A percentile compares a stretch with the other conserved stretches of the same genome.
Conservation (phyloP, 148 eudicot genomes). For the Dysphania ambrosioides region DNA sequence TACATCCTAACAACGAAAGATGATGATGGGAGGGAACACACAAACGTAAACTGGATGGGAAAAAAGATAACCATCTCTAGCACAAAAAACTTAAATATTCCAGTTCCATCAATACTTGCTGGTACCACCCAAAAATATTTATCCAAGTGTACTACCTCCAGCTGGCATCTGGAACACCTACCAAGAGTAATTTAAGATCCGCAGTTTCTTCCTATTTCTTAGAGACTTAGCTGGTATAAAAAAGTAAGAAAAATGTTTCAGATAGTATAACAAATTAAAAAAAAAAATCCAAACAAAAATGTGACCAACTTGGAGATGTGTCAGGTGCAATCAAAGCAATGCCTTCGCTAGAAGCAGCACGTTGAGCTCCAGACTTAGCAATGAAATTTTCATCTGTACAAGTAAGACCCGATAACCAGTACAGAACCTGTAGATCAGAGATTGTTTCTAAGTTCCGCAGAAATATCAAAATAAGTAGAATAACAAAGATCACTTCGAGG, state of each 20-base stretch:
- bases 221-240: too few relatives aligned
- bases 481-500: neutral
- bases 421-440: conserved; percentile 67
- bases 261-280: neutral
- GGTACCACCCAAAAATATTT: neutral
- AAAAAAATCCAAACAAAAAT: conserved; percentile 1
- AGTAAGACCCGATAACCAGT: conserved; percentile 93
- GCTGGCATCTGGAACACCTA: neutral
- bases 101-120: neutral
- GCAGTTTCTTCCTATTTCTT: neutral
- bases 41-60: neutral
- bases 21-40: neutral
- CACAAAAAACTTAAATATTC: neutral
- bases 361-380: conserved; percentile 89
- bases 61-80: too few relatives aligned
- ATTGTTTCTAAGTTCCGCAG: neutral
- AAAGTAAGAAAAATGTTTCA: too few relatives aligned
- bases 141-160: neutral
- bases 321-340: conserved; percentile 81
- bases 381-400: conserved; percentile 98
- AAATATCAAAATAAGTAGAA: neutral
- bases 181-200: neutral
- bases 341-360: conserved; percentile 81
- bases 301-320: conserved; percentile 84
- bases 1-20: too few relatives aligned